Evolutionary conservation across 768 basidiomycete genomes (phyloP).

Genomic region (Pisolithus tinctorius): DNA sequence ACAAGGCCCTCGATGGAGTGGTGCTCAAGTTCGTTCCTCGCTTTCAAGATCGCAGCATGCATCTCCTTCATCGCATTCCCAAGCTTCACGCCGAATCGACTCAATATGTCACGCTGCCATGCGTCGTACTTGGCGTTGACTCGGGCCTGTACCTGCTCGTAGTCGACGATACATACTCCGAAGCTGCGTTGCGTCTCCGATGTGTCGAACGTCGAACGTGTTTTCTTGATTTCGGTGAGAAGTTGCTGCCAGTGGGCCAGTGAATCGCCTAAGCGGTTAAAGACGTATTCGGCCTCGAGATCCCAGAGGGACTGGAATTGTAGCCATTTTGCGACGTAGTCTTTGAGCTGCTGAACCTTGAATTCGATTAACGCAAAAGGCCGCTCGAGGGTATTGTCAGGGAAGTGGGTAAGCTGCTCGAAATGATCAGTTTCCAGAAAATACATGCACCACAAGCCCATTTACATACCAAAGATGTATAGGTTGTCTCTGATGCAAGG

Average conservation of each 20-base stretch:
- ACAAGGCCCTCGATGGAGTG: conserved; percentile 92
- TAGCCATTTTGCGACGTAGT: conserved; percentile 96
- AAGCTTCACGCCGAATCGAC: conserved; percentile 87
- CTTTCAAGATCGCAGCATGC: conserved; percentile 88
- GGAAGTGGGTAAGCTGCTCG: conserved; percentile 63
- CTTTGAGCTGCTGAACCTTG: conserved; percentile 80
- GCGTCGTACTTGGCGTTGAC: conserved; percentile 98
- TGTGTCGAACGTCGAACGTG: conserved; percentile 94
- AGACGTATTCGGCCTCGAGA: conserved; percentile 94
- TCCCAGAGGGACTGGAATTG: conserved; percentile 99
- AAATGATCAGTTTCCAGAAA: neutral
- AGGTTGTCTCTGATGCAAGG: conserved; percentile 61
- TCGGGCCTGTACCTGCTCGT: conserved; percentile 94
- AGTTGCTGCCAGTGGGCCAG: conserved; percentile 93
- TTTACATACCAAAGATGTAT: conserved; percentile 67
- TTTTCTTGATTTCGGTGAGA: conserved; percentile 93
- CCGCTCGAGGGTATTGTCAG: conserved; percentile 65
- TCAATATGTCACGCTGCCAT: conserved; percentile 94
- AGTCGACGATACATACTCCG: conserved; percentile 91
- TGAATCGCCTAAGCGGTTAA: conserved; percentile 90
- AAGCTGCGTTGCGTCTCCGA: conserved; percentile 89
- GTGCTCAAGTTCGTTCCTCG: conserved; percentile 91
- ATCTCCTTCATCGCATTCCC: conserved; percentile 97
- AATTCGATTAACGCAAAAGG: conserved; percentile 83
- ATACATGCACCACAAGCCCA: neutral